A percentile compares a stretch with the other conserved stretches of the same genome.
phyloP scores from a whole-genome alignment of 208 protist species.

The Trypanosoma boissoni region DNA sequence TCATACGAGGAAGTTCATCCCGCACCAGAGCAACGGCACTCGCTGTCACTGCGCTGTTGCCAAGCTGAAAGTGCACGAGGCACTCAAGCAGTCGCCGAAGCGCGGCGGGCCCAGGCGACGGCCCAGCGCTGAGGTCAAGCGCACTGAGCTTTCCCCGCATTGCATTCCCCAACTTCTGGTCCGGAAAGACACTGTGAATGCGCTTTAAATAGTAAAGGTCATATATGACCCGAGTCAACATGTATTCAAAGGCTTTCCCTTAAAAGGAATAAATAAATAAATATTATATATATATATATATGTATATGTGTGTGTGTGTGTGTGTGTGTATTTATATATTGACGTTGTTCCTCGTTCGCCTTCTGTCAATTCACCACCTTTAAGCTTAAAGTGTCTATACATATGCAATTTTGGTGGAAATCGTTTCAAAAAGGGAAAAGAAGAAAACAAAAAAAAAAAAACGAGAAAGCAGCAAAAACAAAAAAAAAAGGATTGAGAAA shows the following conservation, averaged over 20 bases:
- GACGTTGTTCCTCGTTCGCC: too few species aligned
- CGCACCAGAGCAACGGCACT: slow-evolving; percentile 60
- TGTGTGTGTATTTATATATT: slow-evolving; percentile 1
- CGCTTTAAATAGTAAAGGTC: slow-evolving; percentile 73
- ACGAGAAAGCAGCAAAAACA: neutral
- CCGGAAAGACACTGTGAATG: slow-evolving; percentile 62
- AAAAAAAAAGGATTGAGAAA: slow-evolving; percentile 18
- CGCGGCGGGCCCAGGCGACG: slow-evolving; percentile 37
- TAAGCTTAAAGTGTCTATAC: too few species aligned
- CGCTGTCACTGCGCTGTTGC: slow-evolving; percentile 37
- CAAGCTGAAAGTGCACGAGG: slow-evolving; percentile 74
- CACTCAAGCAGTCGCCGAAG: slow-evolving; percentile 71
- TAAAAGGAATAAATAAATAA: slow-evolving; percentile 1
- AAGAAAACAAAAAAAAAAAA: slow-evolving; percentile 2
- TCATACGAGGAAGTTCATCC: slow-evolving; percentile 52
- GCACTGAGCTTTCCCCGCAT: slow-evolving; percentile 69
- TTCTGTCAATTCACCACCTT: too few species aligned
- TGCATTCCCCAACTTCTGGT: slow-evolving; percentile 53
- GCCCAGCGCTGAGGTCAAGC: slow-evolving; percentile 59
- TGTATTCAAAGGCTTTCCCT: too few species aligned
- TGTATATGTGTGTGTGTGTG: neutral
- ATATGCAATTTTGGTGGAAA: too few species aligned
- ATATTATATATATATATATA: slow-evolving; percentile 8
- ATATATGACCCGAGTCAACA: slow-evolving; percentile 61
- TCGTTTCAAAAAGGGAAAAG: too few species aligned